Percentiles rank a stretch among this genome's conserved stretches.
phyloP scores from a whole-genome alignment of 768 basidiomycete genomes.

The Calvatia gigantea region DNA sequence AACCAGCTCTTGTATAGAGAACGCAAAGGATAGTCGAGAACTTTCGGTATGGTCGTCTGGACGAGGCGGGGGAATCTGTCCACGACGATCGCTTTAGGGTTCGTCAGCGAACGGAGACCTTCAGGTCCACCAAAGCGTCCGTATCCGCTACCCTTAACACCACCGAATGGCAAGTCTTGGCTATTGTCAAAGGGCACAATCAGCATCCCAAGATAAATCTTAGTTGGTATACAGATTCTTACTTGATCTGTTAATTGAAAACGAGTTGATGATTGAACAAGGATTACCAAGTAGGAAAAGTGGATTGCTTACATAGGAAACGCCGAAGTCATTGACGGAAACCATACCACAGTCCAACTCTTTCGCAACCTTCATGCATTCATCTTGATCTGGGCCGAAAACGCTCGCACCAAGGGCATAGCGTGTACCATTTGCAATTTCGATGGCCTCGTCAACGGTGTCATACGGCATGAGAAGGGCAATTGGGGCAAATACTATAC shows the following conservation, averaged over 20 bases:
- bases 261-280: slow-evolving; percentile 14
- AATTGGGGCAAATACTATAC: slow-evolving; percentile 87
- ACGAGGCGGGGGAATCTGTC: slow-evolving; percentile 85
- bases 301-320: slow-evolving; percentile 65
- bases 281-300: background rate
- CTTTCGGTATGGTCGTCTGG: slow-evolving; percentile 82
- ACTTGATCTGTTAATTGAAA: slow-evolving; percentile 59
- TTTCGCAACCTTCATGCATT: slow-evolving; percentile 78
- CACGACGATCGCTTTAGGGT: slow-evolving; percentile 80
- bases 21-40: slow-evolving; percentile 82
- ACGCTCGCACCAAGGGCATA: slow-evolving; percentile 95
- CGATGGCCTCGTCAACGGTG: slow-evolving; percentile 78
- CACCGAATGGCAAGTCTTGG: slow-evolving; percentile 96
- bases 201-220: slow-evolving; percentile 6
- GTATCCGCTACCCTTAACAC: slow-evolving; percentile 87
- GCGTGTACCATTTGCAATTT: slow-evolving; percentile 82
- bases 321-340: slow-evolving; percentile 90
- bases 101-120: slow-evolving; percentile 85
- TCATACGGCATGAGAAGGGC: slow-evolving; percentile 85
- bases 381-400: slow-evolving; percentile 80
- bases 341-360: slow-evolving; percentile 95
- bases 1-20: slow-evolving; percentile 75
- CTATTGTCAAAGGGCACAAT: slow-evolving; percentile 22
- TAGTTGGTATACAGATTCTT: slow-evolving; percentile 21
- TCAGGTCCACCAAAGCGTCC: slow-evolving; percentile 96